Conservation (phyloP, 805 yeast species). For the Zygoascus ofunaensis region DNA sequence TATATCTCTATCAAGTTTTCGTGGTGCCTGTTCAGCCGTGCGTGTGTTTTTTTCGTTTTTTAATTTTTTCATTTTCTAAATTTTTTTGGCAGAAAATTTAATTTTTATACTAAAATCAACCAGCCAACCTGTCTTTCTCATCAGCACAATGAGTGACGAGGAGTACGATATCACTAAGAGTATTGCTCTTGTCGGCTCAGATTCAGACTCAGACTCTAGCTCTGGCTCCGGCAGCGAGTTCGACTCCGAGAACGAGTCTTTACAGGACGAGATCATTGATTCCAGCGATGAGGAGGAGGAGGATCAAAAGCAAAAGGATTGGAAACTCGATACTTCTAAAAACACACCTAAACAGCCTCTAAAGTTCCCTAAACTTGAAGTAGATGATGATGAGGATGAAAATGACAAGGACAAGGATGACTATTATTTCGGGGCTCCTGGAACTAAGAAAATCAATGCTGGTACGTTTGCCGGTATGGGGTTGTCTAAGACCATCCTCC, state of each 20-base stretch:
- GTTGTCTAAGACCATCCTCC: constrained; percentile 57
- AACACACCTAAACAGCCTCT: not conserved
- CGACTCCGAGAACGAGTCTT: constrained; percentile 12
- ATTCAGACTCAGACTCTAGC: constrained; percentile 4
- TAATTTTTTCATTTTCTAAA: too few relatives aligned
- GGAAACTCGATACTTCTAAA: not conserved
- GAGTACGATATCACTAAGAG: constrained; percentile 22
- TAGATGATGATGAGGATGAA: constrained; percentile 34
- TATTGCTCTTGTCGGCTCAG: constrained; percentile 13
- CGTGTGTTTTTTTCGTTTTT: too few relatives aligned
- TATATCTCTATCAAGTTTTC: too few relatives aligned
- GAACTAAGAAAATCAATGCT: constrained; percentile 24
- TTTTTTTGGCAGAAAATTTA: not conserved
- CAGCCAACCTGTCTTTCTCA: not conserved
- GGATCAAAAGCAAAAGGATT: constrained; percentile 14
- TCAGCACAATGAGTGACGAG: constrained; percentile 17
- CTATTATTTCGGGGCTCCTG: constrained; percentile 16
- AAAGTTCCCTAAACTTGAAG: constrained; percentile 11
- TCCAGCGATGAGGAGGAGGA: constrained; percentile 41
- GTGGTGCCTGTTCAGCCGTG: too few relatives aligned
- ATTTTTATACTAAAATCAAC: not conserved
- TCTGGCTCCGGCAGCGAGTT: constrained; percentile 8
- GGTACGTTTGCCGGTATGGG: constrained; percentile 92
- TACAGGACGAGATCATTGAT: constrained; percentile 28
- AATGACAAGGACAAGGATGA: constrained; percentile 14